phyloP scores from a whole-genome alignment of 148 eudicot species.

The Camellia sinensis region DNA sequence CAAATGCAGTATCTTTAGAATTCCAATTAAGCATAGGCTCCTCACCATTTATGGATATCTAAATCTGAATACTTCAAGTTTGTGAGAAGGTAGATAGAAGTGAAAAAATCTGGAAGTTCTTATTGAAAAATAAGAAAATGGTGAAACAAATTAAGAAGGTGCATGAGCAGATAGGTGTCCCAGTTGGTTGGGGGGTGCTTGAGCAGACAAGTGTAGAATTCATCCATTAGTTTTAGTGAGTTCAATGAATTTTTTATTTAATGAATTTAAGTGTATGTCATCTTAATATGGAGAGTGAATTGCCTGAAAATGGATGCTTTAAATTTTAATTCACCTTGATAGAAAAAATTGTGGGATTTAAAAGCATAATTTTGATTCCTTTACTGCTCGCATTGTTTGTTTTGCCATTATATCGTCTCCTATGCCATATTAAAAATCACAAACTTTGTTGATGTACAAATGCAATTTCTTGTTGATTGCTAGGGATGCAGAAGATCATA shows the following conservation, averaged over 20 bases:
- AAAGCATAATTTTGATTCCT: background rate
- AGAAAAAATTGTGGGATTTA: background rate
- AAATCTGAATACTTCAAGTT: background rate
- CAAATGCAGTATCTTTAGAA: background rate
- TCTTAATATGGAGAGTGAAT: background rate
- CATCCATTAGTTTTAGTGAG: background rate
- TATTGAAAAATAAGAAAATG: background rate
- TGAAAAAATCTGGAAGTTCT: background rate
- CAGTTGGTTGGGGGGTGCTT: no score
- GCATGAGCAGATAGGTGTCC: no score
- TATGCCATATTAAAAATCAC: background rate
- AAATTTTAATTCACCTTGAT: background rate
- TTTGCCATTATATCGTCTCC: background rate
- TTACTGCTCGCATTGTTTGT: background rate
- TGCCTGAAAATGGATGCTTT: background rate
- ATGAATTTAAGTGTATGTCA: background rate
- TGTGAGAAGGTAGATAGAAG: background rate
- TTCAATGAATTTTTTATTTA: background rate
- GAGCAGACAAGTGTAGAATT: no score
- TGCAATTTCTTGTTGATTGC: constrained; percentile 15
- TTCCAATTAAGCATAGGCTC: background rate
- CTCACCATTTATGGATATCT: background rate
- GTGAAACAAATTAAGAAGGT: background rate
- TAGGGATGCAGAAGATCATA: constrained; percentile 98
- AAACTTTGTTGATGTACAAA: constrained; percentile 8